Evolutionary conservation across 768 basidiomycete species (phyloP).

Genomic region (Psilocybe azurescens): DNA sequence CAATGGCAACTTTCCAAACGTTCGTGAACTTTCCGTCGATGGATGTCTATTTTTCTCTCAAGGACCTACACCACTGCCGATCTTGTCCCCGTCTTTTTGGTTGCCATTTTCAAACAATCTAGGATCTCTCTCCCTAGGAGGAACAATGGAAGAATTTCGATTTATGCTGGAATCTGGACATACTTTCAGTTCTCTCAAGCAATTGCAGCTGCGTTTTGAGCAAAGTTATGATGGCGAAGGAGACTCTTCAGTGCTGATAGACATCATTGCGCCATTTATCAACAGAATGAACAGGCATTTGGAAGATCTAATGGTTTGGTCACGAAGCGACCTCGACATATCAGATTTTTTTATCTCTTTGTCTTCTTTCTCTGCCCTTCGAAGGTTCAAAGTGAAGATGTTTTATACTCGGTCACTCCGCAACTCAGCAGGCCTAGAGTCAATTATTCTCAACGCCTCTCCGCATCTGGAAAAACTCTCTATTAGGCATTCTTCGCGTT

Average conservation of each 20-base stretch:
- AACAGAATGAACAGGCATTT: background rate
- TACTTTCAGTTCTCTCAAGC: background rate
- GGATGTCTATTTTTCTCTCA: background rate
- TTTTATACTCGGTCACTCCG: background rate
- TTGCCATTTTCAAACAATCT: background rate
- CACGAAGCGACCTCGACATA: background rate
- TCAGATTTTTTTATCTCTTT: background rate
- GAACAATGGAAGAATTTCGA: conserved; percentile 2
- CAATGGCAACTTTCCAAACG: background rate
- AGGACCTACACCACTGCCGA: background rate
- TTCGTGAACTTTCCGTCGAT: conserved; percentile 3
- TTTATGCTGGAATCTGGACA: background rate
- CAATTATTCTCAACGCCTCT: background rate
- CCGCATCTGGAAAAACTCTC: background rate
- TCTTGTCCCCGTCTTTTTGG: background rate
- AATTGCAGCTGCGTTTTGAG: background rate
- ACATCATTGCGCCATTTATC: background rate
- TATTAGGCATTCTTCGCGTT: background rate
- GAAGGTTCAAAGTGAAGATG: background rate
- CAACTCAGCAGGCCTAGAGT: background rate
- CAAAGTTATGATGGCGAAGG: background rate
- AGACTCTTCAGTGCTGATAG: background rate
- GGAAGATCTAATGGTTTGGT: background rate
- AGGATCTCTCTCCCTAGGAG: background rate
- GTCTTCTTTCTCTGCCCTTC: background rate